These are phyloP conservation scores for Amanita inopinata DNA, from an alignment of 768 basidiomycete genomes.

Conservation along the genomic window DNA sequence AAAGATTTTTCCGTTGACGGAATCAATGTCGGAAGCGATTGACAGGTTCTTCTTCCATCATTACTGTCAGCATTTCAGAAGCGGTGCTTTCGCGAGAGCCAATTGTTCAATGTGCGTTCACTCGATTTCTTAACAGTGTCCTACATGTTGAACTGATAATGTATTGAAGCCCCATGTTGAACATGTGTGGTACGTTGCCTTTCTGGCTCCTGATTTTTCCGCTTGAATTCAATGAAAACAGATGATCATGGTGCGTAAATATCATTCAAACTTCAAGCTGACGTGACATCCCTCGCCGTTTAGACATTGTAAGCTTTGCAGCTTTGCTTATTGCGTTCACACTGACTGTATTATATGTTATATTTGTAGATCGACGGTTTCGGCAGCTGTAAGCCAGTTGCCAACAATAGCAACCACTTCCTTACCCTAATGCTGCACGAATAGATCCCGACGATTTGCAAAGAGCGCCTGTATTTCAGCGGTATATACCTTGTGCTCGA, in stretches of 20 bases:
- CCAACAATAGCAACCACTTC: neutral
- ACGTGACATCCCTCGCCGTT: constrained; percentile 4
- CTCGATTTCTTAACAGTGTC: constrained; percentile 7
- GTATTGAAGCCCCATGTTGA: constrained; percentile 63
- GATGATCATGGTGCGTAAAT: constrained; percentile 67
- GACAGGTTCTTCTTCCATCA: constrained; percentile 89
- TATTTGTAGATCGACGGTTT: constrained; percentile 62
- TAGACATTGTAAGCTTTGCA: constrained; percentile 23
- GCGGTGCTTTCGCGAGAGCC: constrained; percentile 83
- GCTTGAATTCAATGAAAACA: constrained; percentile 17
- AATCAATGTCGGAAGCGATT: constrained; percentile 65
- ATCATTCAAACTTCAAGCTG: neutral
- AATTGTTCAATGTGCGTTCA: constrained; percentile 78
- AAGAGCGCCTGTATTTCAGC: constrained; percentile 57
- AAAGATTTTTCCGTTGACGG: constrained; percentile 47
- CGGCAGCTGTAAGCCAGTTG: constrained; percentile 57
- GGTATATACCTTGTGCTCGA: constrained; percentile 30
- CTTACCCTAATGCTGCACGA: neutral
- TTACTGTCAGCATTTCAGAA: constrained; percentile 79
- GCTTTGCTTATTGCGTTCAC: constrained; percentile 28
- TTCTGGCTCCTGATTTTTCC: neutral
- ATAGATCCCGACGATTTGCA: constrained; percentile 79
- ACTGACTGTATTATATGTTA: constrained; percentile 1
- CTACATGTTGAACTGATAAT: neutral
- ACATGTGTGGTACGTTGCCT: constrained; percentile 60